phyloP scores from a whole-genome alignment of 2,329 filamentous ascomycete genomes.

The Elsinoe ampelina region DNA sequence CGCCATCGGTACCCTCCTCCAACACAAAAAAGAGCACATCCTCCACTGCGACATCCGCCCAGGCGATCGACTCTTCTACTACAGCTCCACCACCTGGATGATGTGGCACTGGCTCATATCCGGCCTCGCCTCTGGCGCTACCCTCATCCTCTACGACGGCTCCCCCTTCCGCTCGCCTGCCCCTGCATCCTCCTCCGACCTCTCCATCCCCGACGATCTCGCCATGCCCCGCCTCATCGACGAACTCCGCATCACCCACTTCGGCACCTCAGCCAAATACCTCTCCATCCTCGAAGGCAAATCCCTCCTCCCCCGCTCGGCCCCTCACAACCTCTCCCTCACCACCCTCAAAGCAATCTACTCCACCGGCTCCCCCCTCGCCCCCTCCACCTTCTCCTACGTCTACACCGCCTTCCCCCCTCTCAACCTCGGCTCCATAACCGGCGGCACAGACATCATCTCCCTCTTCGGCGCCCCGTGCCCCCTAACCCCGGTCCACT shows the following conservation, averaged over 20 bases:
- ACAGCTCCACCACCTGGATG: constrained; percentile 96
- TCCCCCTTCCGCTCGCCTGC: constrained; percentile 61
- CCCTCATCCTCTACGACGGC: constrained; percentile 81
- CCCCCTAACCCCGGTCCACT: constrained; percentile 40
- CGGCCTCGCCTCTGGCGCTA: constrained; percentile 71
- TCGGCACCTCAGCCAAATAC: constrained; percentile 91
- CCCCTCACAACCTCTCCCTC: constrained; percentile 46
- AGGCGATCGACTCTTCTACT: constrained; percentile 74
- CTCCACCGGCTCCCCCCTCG: constrained; percentile 84
- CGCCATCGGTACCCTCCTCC: constrained; percentile 76
- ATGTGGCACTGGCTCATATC: constrained; percentile 99
- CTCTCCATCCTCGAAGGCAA: constrained; percentile 83
- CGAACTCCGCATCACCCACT: constrained; percentile 75
- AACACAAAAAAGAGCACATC: constrained; percentile 94
- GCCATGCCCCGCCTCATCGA: constrained; percentile 77
- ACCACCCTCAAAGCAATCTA: constrained; percentile 70
- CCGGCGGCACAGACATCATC: constrained; percentile 92
- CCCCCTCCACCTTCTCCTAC: constrained; percentile 86
- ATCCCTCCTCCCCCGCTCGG: constrained; percentile 46
- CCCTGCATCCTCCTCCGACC: constrained; percentile 24
- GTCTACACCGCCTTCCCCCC: constrained; percentile 75
- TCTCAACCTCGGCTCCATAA: constrained; percentile 85
- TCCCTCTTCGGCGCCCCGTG: constrained; percentile 86
- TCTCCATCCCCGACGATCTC: constrained; percentile 57
- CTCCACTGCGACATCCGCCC: constrained; percentile 74